A percentile compares a stretch with the other conserved stretches of the same genome.
Evolutionary conservation across 2,329 filamentous ascomycete genomes (phyloP).

Genomic region (Aspergillus sp.): DNA sequence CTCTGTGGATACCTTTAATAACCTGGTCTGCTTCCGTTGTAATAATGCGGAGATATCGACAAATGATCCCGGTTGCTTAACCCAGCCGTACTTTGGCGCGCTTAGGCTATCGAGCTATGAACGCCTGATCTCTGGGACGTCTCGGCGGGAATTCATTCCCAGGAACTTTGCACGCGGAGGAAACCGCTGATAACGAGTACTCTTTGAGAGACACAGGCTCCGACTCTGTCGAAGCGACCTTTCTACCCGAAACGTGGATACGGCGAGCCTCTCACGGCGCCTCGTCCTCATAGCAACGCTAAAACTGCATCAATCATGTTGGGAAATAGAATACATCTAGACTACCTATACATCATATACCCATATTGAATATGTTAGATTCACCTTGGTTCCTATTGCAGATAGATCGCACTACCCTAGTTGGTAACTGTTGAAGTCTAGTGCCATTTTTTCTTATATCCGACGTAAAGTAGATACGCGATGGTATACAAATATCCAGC

Average conservation of each 20-base stretch:
- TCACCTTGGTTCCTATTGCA: background rate
- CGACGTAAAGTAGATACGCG: background rate
- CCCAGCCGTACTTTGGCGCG: background rate
- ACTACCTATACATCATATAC: background rate
- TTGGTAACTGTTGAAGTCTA: background rate
- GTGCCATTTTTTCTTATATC: background rate
- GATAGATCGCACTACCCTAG: too few relatives aligned
- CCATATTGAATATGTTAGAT: background rate
- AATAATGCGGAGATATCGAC: background rate
- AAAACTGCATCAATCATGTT: background rate
- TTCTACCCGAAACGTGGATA: background rate
- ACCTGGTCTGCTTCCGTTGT: background rate
- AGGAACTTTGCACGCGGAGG: too few relatives aligned
- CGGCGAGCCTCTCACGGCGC: background rate
- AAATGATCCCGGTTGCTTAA: background rate
- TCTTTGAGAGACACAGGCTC: too few relatives aligned
- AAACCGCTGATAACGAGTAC: too few relatives aligned
- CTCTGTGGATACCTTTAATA: background rate
- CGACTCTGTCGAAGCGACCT: background rate
- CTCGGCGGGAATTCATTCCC: too few relatives aligned
- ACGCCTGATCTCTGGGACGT: too few relatives aligned
- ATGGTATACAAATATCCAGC: background rate
- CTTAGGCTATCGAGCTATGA: background rate
- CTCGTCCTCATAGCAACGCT: background rate
- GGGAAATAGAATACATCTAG: background rate